phyloP scores from a whole-genome alignment of 2,329 filamentous ascomycete genomes.

The Rhexocercosporidium sp. region DNA sequence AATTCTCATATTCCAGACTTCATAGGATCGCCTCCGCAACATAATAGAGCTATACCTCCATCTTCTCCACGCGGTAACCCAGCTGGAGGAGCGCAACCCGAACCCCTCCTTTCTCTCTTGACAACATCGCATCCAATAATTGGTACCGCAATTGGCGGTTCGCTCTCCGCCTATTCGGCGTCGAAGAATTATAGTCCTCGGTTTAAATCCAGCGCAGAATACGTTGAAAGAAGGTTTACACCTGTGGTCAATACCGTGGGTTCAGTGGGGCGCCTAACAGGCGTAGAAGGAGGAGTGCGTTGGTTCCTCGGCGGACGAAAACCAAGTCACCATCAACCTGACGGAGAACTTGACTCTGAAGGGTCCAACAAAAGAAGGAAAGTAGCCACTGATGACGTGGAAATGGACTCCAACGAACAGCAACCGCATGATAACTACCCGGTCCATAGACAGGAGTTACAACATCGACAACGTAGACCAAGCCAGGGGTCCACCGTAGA shows the following conservation, averaged over 20 bases:
- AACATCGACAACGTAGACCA: conserved; percentile 37
- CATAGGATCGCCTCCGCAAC: conserved; percentile 63
- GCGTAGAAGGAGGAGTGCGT: conserved; percentile 84
- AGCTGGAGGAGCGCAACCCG: conserved; percentile 52
- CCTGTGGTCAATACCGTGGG: conserved; percentile 88
- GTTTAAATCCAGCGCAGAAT: conserved; percentile 88
- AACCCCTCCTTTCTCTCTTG: conserved; percentile 84
- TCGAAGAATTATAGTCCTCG: conserved; percentile 91
- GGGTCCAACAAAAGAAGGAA: conserved; percentile 64
- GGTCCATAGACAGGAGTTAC: conserved; percentile 35
- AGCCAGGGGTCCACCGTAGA: conserved; percentile 60
- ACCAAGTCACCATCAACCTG: conserved; percentile 42
- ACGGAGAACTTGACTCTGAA: conserved; percentile 50
- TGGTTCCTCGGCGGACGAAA: conserved; percentile 73
- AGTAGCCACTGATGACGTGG: conserved; percentile 51
- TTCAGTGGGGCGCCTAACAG: conserved; percentile 81
- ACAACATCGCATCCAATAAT: conserved; percentile 88
- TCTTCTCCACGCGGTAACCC: conserved; percentile 46
- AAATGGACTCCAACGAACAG: conserved; percentile 41
- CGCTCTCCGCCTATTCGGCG: conserved; percentile 81
- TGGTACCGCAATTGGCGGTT: conserved; percentile 82
- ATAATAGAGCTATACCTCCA: conserved; percentile 30
- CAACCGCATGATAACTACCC: conserved; percentile 40
- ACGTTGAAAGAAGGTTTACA: conserved; percentile 86
- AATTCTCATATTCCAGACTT: conserved; percentile 56